Conservation (phyloP, 106 monocot species). For the Acorus calamus region DNA sequence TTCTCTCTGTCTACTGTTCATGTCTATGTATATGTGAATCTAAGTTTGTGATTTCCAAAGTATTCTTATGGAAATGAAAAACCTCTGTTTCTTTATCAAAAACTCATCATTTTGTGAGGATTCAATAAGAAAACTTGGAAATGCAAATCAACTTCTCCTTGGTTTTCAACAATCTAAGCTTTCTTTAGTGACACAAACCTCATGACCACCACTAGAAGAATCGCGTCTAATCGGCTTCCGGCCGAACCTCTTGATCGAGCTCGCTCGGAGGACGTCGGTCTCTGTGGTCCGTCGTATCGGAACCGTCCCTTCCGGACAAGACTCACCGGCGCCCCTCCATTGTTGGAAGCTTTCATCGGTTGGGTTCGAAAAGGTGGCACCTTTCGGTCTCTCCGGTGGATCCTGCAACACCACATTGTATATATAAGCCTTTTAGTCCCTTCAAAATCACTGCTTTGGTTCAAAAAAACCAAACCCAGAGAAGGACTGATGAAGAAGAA, state of each 20-base stretch:
- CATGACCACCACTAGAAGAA: conserved; percentile 53
- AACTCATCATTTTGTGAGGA: too few relatives aligned
- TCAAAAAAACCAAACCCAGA: neutral
- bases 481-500: neutral
- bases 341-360: conserved; percentile 25
- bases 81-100: too few relatives aligned
- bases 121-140: too few relatives aligned
- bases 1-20: too few relatives aligned
- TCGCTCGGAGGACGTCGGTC: conserved; percentile 36
- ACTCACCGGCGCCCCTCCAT: conserved; percentile 53
- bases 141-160: too few relatives aligned
- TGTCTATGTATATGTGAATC: too few relatives aligned
- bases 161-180: too few relatives aligned
- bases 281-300: conserved; percentile 39
- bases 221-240: conserved; percentile 52
- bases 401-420: conserved; percentile 21
- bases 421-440: neutral
- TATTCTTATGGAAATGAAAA: too few relatives aligned
- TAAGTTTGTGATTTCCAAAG: too few relatives aligned
- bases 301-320: conserved; percentile 59
- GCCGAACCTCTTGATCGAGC: conserved; percentile 38
- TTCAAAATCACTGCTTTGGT: neutral
- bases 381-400: conserved; percentile 68
- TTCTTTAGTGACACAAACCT: conserved; percentile 47
- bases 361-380: conserved; percentile 6